Conservation (phyloP, 352 stramenopile genomes). For the Pythium chondricola region DNA sequence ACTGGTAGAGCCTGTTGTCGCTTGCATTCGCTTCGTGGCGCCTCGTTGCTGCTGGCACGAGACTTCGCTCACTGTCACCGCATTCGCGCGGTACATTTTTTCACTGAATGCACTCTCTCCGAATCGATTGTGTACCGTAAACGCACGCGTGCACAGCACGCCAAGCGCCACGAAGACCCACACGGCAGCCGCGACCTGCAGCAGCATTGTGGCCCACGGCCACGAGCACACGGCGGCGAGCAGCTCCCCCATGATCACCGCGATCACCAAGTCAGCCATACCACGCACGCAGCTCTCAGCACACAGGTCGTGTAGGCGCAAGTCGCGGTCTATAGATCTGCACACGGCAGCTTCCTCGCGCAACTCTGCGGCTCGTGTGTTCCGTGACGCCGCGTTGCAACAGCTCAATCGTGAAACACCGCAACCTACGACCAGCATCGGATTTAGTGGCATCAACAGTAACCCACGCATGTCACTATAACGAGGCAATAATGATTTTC, state of each 20-base stretch:
- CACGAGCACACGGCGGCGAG: neutral
- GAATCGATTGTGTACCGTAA: neutral
- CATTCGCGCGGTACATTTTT: neutral
- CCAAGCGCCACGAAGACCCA: neutral
- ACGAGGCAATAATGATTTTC: neutral
- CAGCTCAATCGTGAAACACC: slow-evolving; percentile 6
- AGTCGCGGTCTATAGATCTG: neutral
- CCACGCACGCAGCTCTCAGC: neutral
- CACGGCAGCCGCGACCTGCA: neutral
- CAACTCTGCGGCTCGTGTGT: neutral
- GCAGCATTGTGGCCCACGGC: neutral
- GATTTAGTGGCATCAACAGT: slow-evolving; percentile 3
- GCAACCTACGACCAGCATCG: slow-evolving; percentile 1
- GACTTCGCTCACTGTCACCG: slow-evolving; percentile 17
- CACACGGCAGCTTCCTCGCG: neutral
- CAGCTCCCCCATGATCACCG: neutral
- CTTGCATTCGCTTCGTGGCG: neutral
- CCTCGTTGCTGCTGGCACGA: slow-evolving; percentile 9
- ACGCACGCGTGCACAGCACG: neutral
- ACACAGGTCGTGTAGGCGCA: neutral
- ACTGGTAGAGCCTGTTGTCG: neutral
- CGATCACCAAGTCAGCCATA: neutral
- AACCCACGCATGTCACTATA: neutral
- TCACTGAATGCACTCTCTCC: neutral
- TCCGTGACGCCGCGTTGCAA: slow-evolving; percentile 13